Evolutionary conservation across 2,329 filamentous ascomycete species (phyloP), one percentile per base, ranked within the genome.

Genomic region (Diaporthe capsici): DNA sequence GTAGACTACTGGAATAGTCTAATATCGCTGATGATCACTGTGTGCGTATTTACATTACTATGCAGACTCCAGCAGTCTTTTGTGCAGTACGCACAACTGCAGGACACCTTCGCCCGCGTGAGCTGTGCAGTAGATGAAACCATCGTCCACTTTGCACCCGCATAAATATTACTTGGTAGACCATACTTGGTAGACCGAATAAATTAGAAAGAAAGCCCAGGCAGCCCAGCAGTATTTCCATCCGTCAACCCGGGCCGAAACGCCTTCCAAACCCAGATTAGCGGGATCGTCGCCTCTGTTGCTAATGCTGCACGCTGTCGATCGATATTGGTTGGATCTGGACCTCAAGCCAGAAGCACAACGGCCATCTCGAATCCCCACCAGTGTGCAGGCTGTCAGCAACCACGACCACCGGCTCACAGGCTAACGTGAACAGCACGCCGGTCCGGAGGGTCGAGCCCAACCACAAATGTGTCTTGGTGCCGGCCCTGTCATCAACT

Each of bases 171-270:
- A 49, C 8, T 20, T 49, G 31, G 31, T 31, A 31, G 31, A 31
- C 31, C 31, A 31, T 31, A 34, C 8, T 34, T 3, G 2, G 4
- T 58, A 20, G 53, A 42, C 68, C 42, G 57, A 25, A 55, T 8
- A 15, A 25, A 68, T 34, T 37, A 68, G 49, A 39, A 44, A 63
- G 39, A 34, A 44, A 9, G 39, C 37, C 39, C 57, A 28, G 28
- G 51, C 51, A 31, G 25, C 53, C 53, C 53, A 55, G 53, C 53
- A 31, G 42, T 17, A 25, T 12, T 22, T 4, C 49, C 37, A 49
- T 72, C 68, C 73, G 68, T 67, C 47, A 53, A 75, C 58, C 68
- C 74, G 74, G 74, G 25, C 74, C 74, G 74, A 60, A 61, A 73
- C 68, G 74, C 60, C 73, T 71, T 72, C 73, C 63, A 58, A 72